These are phyloP conservation scores for Eragrostis curvula DNA, from an alignment of 176 grass and related monocot genomes.

Conservation along the genomic window DNA sequence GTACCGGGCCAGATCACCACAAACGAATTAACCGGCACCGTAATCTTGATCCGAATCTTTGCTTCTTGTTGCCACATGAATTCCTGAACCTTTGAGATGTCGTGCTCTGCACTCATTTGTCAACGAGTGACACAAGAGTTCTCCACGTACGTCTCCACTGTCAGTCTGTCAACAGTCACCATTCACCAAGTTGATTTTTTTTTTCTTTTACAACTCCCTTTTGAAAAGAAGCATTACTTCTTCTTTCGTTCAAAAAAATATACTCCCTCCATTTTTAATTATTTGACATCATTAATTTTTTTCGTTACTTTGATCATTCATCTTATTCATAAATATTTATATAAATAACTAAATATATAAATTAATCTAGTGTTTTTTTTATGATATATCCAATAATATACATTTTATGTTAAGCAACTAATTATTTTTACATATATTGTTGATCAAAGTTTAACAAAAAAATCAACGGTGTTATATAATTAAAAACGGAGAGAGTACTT, in stretches of 20 bases:
- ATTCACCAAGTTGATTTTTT: not conserved
- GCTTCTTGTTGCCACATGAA: not conserved
- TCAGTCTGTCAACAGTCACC: not conserved
- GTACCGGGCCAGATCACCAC: not conserved
- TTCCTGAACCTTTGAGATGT: not conserved
- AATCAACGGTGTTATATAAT: no score
- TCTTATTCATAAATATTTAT: no score
- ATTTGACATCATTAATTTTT: no score
- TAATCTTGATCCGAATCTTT: not conserved
- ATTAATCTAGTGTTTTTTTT: no score
- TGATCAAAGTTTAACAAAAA: no score
- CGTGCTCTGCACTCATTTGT: not conserved
- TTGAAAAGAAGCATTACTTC: not conserved
- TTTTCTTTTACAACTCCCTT: not conserved
- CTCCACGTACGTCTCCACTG: not conserved
- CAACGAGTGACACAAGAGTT: not conserved
- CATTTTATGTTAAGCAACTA: no score
- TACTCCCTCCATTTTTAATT: not conserved
- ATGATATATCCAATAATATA: no score
- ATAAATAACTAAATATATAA: no score
- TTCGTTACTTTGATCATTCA: no score
- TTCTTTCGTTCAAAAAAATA: no score
- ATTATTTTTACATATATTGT: no score
- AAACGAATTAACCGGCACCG: constrained; percentile 12
- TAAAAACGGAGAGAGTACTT: no score